A percentile compares a stretch with the other conserved stretches of the same genome.
These are phyloP conservation scores for Pseudozyma flocculosa DNA, from an alignment of 1,284 basidiomycete genomes.

Conservation along the genomic window DNA sequence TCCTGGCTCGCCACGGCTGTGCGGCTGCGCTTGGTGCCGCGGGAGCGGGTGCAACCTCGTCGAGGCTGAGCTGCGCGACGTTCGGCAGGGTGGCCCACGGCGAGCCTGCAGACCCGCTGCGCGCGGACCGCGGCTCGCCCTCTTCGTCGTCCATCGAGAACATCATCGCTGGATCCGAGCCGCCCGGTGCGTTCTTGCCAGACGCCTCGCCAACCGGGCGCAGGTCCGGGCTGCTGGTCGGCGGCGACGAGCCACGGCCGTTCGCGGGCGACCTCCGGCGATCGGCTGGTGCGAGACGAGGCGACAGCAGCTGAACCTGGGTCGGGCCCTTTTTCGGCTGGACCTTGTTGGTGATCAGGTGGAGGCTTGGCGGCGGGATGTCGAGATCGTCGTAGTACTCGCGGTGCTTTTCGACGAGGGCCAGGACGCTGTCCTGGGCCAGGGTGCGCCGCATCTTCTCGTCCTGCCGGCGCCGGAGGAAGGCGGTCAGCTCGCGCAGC, in stretches of 20 bases:
- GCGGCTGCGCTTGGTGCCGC: too few species aligned
- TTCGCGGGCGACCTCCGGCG: slow-evolving; percentile 42
- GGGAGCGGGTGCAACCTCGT: too few species aligned
- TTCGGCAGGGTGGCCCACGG: slow-evolving; percentile 28
- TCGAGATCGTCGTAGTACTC: slow-evolving; percentile 81
- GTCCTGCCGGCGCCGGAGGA: slow-evolving; percentile 68
- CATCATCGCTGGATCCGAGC: slow-evolving; percentile 59
- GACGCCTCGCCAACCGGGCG: slow-evolving; percentile 13
- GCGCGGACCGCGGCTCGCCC: slow-evolving; percentile 13
- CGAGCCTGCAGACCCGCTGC: slow-evolving; percentile 13
- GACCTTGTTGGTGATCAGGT: slow-evolving; percentile 50
- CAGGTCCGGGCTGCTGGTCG: slow-evolving; percentile 22
- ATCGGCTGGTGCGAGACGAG: slow-evolving; percentile 9
- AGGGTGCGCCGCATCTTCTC: slow-evolving; percentile 70
- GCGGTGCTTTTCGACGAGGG: slow-evolving; percentile 68
- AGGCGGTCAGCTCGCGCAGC: slow-evolving; percentile 69
- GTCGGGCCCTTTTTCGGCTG: slow-evolving; percentile 31
- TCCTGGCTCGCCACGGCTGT: slow-evolving; percentile 62
- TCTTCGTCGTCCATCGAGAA: slow-evolving; percentile 70
- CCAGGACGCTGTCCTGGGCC: slow-evolving; percentile 65
- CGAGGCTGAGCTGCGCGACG: slow-evolving; percentile 27
- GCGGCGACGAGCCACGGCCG: slow-evolving; percentile 31
- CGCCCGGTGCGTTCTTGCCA: too few species aligned
- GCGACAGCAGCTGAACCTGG: slow-evolving; percentile 24
- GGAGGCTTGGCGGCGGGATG: slow-evolving; percentile 66